Base-by-base conservation (phyloP, 2,329 filamentous ascomycete genomes). In the Magnaporthiopsis incrustans region DNA sequence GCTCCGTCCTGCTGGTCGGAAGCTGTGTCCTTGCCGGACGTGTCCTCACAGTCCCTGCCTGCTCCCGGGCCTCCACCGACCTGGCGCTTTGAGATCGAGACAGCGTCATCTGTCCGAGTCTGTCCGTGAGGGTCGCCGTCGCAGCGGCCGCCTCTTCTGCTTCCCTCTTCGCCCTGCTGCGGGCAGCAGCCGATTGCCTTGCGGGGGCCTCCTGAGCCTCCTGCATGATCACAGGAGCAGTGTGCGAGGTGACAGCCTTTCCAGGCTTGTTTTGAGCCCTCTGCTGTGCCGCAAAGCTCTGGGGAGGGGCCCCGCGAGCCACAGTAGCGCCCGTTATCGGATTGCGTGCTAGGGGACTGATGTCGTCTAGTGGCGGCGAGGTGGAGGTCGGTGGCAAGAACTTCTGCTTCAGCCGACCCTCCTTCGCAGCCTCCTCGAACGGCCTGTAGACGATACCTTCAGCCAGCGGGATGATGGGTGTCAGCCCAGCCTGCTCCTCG, bases 271-370 rank as follows among this genome's bases (percentile, higher is more conserved):
- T 78, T 66, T 86, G 85, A 30, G 84, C 83, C 68, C 86, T 77
- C 68, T 89, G 86, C 68, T 89, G 86, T 4, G 86, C 86, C 15
- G 86, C 86, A 72, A 88, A 89, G 71, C 86, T 89, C 70, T 88
- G 85, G 12, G 84, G 84, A 2, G 80, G 83, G 50, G 79, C 82
- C 50, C 80, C 78, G 27, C 86, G 72, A 6, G 85, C 73, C 5
- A 27, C 53, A 8, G 59, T 26, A n/a, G 59, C 35, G 4, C 78
- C 78, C 0, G 77, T 73, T 0, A 77, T 75, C 1, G 72, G 71
- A 62, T 73, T 73, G 66, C 78, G 76, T 4, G 72, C 68, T 30
- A 60, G 64, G 26, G 61, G 68, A 66, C 64, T 69, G 57, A 75
- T 73, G 38, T 81, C 77, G 38, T 77, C 76, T 6, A 22, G 35